Evolutionary conservation across 1,139 yeast genomes (phyloP), one percentile per base, ranked within the genome.

Genomic region (Protomyces inundatus): DNA sequence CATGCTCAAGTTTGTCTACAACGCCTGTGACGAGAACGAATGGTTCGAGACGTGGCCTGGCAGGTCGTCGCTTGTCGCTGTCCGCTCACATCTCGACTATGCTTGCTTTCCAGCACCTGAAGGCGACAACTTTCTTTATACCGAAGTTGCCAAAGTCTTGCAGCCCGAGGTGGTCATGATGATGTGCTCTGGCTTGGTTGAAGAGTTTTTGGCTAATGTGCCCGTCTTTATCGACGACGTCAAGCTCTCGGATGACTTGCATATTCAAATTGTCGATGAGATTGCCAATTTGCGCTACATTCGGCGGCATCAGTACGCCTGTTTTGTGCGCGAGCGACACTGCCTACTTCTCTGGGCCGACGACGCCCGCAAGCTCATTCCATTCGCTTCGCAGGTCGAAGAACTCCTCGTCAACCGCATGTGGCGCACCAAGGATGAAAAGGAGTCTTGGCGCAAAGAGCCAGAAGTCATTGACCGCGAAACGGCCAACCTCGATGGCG

Each of bases 281-380:
- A 40, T 66, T 4, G 63, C 52, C 30, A 64, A 65, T 16, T 66
- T 67, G 32, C 67, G 66, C 36, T 61, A 64, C 4, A 66, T 66
- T 5, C 56, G 67, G 10, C 65, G 66, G 45, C 63, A 66, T 50
- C 68, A 67, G 53, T 65, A 66, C 42, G 62, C 68, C 3, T 66
- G 67, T 7, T 67, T 66, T 51, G 55, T 67, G 14, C 57, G 67
- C 10, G 56, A 57, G 12, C 66, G 62, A 14, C 54, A 55, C 35
- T 66, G 64, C 23, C 60, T 67, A 1, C 33, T 67, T 3, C 66
- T 67, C 35, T 67, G 68, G 68, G 66, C 68, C 4, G 68, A 67
- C 39, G 64, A 65, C 30, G 67, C 67, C 23, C 54, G 53, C 14
- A 40, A 59, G 39, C 52, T 66, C 33, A 53, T 64, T 23, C 56